A percentile compares a stretch with the other conserved stretches of the same genome.
These are phyloP conservation scores for Neurospora terricola DNA, from an alignment of 495 filamentous ascomycete species.

Conservation along the genomic window DNA sequence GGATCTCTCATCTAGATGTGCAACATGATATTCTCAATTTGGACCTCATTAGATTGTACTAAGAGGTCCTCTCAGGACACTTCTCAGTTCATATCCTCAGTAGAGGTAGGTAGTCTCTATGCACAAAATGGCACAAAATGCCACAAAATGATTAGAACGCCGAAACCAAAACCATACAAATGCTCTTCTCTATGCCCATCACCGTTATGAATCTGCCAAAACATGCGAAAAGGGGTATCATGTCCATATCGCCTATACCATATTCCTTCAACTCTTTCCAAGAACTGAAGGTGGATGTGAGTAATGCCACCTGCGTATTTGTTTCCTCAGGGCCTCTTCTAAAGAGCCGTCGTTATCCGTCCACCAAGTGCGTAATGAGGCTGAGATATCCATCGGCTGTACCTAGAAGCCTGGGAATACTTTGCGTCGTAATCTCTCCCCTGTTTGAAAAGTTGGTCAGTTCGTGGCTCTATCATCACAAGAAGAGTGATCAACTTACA, in stretches of 20 bases:
- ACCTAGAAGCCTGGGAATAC: conserved; percentile 19
- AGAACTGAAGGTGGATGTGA: not conserved
- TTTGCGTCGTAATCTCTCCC: conserved; percentile 12
- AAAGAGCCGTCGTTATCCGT: not conserved
- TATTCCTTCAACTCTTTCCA: not conserved
- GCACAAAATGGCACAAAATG: not conserved
- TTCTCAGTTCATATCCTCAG: not conserved
- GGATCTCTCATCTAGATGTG: no score
- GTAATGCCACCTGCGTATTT: not conserved
- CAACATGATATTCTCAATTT: not conserved
- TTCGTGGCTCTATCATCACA: not conserved
- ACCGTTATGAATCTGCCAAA: not conserved
- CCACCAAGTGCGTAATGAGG: not conserved
- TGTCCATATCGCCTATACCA: not conserved
- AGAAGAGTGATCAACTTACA: conserved; percentile 12
- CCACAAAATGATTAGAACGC: not conserved
- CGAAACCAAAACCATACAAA: not conserved
- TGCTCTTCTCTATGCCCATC: not conserved
- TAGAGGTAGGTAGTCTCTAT: not conserved
- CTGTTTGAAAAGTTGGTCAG: not conserved
- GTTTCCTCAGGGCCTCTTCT: not conserved
- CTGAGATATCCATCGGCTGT: not conserved
- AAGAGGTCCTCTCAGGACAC: not conserved
- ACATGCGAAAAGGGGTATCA: not conserved
- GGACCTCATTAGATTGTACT: not conserved